Base-by-base conservation (phyloP, 805 yeast genomes). In the Candida boleticola region DNA sequence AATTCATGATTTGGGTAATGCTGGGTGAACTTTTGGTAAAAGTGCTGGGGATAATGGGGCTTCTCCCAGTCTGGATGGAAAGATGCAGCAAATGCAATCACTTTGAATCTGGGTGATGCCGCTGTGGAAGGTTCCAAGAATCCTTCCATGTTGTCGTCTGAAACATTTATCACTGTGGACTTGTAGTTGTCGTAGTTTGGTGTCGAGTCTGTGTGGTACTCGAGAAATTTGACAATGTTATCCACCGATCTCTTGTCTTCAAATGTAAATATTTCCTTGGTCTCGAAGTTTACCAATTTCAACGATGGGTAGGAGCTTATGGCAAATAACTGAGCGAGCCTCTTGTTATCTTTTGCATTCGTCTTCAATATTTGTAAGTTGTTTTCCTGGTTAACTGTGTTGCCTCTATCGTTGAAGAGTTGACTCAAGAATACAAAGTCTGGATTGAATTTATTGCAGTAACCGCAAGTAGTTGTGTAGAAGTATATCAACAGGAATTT, bases 231-330 rank as follows among this genome's bases (percentile, higher is more conserved):
- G 2, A 61, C 40, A 10, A 66, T 30, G 9, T 49, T 40, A 9
- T 51, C 44, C 10, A 57, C 33, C 16, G 49, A 49, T 27, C 66
- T 42, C 23, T 65, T 68, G 1, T 52, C 51, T 7, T 23, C 27
- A 50, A 63, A 79, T 1, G 62, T 56, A 0, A 60, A 64, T 3
- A 74, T 61, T 41, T 63, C 59, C 37, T 66, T 69, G 1, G 76
- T 74, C 31, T 61, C 60, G 37, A 63, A 61, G 26, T 71, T 58
- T 45, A 76, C 71, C 26, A 80, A 51, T 48, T 71, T 68, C 38
- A 81, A 43, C 0, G 74, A 63, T 1, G 87, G 87, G 52, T 65
- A 81, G 16, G 66, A 68, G 9, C 49, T 45, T 3, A 80, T 61
- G 13, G 53, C 50, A 44, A 77, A 77, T 37, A 69, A 54, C 26